Evolutionary conservation across 2,329 filamentous ascomycete species (phyloP).

Genomic region (Hymenoscyphus albidus): DNA sequence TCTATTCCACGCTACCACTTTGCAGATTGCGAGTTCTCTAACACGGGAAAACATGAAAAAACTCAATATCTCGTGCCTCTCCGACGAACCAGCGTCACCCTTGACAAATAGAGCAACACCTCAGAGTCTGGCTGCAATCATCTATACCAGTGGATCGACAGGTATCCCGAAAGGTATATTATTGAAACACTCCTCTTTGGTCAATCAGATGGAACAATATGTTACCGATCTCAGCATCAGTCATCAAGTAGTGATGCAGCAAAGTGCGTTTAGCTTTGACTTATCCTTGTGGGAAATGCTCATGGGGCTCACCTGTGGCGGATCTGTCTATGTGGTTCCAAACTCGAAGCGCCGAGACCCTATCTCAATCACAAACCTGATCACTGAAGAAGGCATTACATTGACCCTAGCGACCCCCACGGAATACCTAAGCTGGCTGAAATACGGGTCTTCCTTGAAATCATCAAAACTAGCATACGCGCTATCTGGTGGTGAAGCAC

Average conservation of each 20-base stretch:
- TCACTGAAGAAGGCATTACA: slow-evolving; percentile 1
- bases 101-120: not conserved
- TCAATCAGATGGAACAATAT: slow-evolving; percentile 17
- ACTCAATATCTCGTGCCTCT: not conserved
- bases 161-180: slow-evolving; percentile 18
- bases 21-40: not conserved
- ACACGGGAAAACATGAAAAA: not conserved
- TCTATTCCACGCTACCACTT: not conserved
- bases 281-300: slow-evolving; percentile 10
- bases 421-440: slow-evolving; percentile 9
- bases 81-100: not conserved
- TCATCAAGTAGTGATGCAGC: slow-evolving; percentile 7
- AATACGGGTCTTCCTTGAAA: not conserved
- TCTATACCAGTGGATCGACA: slow-evolving; percentile 20
- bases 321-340: slow-evolving; percentile 9
- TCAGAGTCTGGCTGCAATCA: slow-evolving; percentile 7
- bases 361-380: not conserved
- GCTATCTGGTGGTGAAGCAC: slow-evolving; percentile 8
- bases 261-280: slow-evolving; percentile 15
- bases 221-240: not conserved
- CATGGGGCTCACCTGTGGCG: slow-evolving; percentile 11
- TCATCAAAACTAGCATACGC: not conserved
- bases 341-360: slow-evolving; percentile 8
- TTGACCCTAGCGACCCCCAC: slow-evolving; percentile 10
- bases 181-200: slow-evolving; percentile 27